phyloP scores from a whole-genome alignment of 2,329 filamentous ascomycete species.

The Trichoderma lentiforme region DNA sequence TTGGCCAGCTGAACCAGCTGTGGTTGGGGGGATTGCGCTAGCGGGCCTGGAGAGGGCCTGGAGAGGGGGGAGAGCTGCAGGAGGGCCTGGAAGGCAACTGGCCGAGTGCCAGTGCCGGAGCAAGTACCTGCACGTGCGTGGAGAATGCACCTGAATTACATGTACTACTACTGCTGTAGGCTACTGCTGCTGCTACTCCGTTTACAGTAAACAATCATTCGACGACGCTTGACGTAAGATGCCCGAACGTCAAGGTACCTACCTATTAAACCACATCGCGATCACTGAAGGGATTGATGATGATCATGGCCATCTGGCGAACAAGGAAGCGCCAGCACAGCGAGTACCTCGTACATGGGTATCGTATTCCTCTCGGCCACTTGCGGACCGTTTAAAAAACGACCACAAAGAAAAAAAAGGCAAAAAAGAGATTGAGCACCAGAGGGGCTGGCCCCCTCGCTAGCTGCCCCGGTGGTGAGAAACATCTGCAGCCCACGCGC shows the following conservation, averaged over 20 bases:
- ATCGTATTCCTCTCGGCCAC: background rate
- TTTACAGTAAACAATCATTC: background rate
- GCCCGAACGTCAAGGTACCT: too few relatives aligned
- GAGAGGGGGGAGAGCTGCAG: background rate
- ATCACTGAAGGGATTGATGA: background rate
- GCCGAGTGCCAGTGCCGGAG: background rate
- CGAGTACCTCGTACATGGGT: background rate
- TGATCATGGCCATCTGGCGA: background rate
- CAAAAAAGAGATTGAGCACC: background rate
- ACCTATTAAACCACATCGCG: background rate
- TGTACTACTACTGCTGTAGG: background rate
- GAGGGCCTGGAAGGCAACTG: background rate
- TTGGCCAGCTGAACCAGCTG: conserved; percentile 10
- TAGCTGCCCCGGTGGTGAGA: conserved; percentile 8
- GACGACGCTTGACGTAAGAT: background rate
- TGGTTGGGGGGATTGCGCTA: conserved; percentile 3
- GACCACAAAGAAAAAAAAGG: background rate
- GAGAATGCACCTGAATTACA: background rate
- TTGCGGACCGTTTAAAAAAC: background rate
- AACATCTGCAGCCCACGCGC: conserved; percentile 6
- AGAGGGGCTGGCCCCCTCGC: background rate
- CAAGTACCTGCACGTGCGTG: background rate
- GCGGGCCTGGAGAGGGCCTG: background rate
- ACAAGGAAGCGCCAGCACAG: background rate
- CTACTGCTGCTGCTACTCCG: background rate